Evolutionary conservation across 2,329 filamentous ascomycete genomes (phyloP).

Genomic region (Erysiphe pulchra): DNA sequence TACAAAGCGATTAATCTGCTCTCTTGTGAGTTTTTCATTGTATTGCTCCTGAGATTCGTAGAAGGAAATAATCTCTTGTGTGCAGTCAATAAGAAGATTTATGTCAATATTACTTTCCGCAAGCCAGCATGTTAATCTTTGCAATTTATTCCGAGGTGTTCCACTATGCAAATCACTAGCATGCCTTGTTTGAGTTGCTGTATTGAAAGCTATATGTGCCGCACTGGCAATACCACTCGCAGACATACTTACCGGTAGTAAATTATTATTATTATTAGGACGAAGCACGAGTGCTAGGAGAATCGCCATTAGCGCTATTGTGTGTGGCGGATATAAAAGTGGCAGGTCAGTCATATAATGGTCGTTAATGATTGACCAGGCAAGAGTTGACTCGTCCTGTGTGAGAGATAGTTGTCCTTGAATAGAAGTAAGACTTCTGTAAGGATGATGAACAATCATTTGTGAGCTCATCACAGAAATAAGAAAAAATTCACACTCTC

Average conservation of each 20-base stretch:
- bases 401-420: slow-evolving; percentile 31
- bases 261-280: slow-evolving; percentile 23
- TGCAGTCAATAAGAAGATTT: slow-evolving; percentile 40
- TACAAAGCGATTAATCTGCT: slow-evolving; percentile 15
- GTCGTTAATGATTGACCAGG: slow-evolving; percentile 49
- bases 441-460: slow-evolving; percentile 49
- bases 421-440: slow-evolving; percentile 38
- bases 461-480: slow-evolving; percentile 53
- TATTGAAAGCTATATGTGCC: slow-evolving; percentile 12
- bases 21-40: slow-evolving; percentile 14
- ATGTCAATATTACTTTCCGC: slow-evolving; percentile 46
- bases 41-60: slow-evolving; percentile 27
- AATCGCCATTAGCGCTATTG: slow-evolving; percentile 43
- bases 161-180: slow-evolving; percentile 6
- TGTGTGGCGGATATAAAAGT: slow-evolving; percentile 39
- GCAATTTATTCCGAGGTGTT: slow-evolving; percentile 13
- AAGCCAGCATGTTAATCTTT: slow-evolving; percentile 38
- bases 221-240: slow-evolving; percentile 13
- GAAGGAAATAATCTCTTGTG: slow-evolving; percentile 45
- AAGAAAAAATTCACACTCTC: slow-evolving; percentile 49
- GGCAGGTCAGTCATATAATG: slow-evolving; percentile 47
- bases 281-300: slow-evolving; percentile 42
- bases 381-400: slow-evolving; percentile 36
- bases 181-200: slow-evolving; percentile 8
- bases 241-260: slow-evolving; percentile 18